Conservation (phyloP, 148 eudicot genomes). For the Silene conica region DNA sequence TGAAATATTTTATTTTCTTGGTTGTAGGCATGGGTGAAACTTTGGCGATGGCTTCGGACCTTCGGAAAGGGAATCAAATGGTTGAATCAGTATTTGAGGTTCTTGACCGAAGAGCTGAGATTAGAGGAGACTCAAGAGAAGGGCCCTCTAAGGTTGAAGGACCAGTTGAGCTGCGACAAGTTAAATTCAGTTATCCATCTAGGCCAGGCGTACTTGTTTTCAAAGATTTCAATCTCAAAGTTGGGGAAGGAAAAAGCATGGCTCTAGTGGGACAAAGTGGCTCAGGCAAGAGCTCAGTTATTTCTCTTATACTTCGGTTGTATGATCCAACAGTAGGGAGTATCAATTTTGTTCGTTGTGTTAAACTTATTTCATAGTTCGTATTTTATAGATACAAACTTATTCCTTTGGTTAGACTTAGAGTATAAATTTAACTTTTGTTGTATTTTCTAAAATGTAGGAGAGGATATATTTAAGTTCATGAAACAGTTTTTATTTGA, state of each 20-base stretch:
- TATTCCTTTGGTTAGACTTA: no score
- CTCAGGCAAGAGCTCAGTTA: no score
- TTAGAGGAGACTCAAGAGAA: conserved; percentile 32
- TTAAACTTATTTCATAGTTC: no score
- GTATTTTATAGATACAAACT: no score
- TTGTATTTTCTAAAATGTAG: no score
- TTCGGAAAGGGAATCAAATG: conserved; percentile 86
- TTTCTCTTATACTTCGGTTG: conserved; percentile 62
- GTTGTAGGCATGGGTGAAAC: conserved; percentile 96
- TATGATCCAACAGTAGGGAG: conserved; percentile 59
- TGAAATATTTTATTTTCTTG: conserved; percentile 91
- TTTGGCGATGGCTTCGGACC: conserved; percentile 92
- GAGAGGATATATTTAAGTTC: no score
- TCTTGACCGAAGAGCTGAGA: conserved; percentile 59
- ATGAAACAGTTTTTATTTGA: no score
- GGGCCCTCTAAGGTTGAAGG: conserved; percentile 35
- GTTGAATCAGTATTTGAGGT: conserved; percentile 91
- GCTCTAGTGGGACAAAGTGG: conserved; percentile 76
- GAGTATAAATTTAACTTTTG: no score
- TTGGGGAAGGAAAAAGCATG: conserved; percentile 43
- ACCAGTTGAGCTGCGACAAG: conserved; percentile 45
- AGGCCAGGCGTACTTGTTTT: conserved; percentile 38
- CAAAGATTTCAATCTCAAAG: conserved; percentile 43
- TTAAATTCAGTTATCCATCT: conserved; percentile 56
- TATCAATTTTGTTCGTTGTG: no score